These are phyloP conservation scores for Psidium guajava DNA, from an alignment of 345 rosid genomes.

Conservation along the genomic window DNA sequence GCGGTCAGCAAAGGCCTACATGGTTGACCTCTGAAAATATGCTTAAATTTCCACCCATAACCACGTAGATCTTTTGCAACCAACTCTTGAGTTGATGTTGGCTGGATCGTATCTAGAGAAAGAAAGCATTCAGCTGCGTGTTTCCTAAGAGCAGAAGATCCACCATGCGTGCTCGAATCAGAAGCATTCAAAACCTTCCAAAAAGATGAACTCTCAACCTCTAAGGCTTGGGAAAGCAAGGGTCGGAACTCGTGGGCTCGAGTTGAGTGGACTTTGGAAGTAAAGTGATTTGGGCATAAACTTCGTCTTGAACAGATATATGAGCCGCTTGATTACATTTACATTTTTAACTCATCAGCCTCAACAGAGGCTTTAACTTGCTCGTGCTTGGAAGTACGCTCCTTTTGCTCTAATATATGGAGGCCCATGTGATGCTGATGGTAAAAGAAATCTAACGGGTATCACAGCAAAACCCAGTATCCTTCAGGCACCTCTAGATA, in stretches of 20 bases:
- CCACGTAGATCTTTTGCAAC: conserved; percentile 95
- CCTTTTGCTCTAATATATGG: too few relatives aligned
- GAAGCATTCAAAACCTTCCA: conserved; percentile 88
- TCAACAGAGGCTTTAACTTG: too few relatives aligned
- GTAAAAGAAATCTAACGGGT: too few relatives aligned
- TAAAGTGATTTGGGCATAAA: too few relatives aligned
- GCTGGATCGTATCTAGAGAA: conserved; percentile 77
- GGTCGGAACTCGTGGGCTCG: conserved; percentile 48
- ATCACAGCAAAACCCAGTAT: too few relatives aligned
- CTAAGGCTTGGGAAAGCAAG: conserved; percentile 25
- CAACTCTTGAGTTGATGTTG: conserved; percentile 84
- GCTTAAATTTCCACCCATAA: conserved; percentile 87
- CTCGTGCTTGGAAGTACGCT: too few relatives aligned
- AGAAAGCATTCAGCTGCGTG: conserved; percentile 94
- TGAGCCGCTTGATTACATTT: too few relatives aligned
- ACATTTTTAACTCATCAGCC: too few relatives aligned
- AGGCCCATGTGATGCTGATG: too few relatives aligned
- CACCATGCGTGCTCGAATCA: conserved; percentile 97
- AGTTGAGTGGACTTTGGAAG: too few relatives aligned
- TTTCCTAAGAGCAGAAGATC: conserved; percentile 79
- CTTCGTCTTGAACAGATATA: too few relatives aligned
- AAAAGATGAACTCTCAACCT: conserved; percentile 54
- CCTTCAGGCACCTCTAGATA: too few relatives aligned
- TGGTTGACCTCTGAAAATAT: conserved; percentile 95
- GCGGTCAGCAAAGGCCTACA: conserved; percentile 87